Base-by-base conservation (phyloP, 73 alveolate species). In the Chromera velia region DNA sequence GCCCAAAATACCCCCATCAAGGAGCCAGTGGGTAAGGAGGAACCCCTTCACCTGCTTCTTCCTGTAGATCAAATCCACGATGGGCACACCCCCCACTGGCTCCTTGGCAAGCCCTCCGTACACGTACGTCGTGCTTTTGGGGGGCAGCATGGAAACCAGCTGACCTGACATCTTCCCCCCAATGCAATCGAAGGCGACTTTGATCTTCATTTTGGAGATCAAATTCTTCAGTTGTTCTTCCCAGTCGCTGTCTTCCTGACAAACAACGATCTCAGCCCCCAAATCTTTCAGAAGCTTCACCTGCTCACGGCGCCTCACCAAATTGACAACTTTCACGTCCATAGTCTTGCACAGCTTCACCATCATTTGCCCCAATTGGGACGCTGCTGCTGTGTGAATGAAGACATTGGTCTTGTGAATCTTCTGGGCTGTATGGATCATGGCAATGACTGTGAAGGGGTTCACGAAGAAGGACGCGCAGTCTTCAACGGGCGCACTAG, bases 371-470 rank as follows among this genome's bases (percentile, higher is more conserved):
- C 91, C 91, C 55, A 85, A 48, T 63, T 85, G 81, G 19, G 88
- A 81, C 4, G 88, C 88, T 0, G 91, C 91, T 0, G 91, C 91
- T 13, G 91, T 81, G 81, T 80, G 80, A 29, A 85, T 81, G 86
- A 80, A 80, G 65, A 66, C 74, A 28, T 62, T 73, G 29, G 77
- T n/a, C 74, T 81, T 85, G 28, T 33, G 74, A 22, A 72, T 79
- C 28, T 47, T 29, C 80, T 73, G 64, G 32, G 48, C 62, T 55
- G 84, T 73, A 27, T 85, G 86, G 40, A 85, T 88, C 73, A 85
- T 85, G 67, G 85, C 55, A 9, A 85, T 66, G 47, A 80, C 91
- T 0, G 91, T 85, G 55, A 81, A 32, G 28, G 91, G 91, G 74
- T 85, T 85, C 69, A 85, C 80, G 34, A 71, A 34, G 67, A 63